A percentile compares a stretch with the other conserved stretches of the same genome.
phyloP scores from a whole-genome alignment of 108 stramenopile genomes.

The Cyclotella atomus region DNA sequence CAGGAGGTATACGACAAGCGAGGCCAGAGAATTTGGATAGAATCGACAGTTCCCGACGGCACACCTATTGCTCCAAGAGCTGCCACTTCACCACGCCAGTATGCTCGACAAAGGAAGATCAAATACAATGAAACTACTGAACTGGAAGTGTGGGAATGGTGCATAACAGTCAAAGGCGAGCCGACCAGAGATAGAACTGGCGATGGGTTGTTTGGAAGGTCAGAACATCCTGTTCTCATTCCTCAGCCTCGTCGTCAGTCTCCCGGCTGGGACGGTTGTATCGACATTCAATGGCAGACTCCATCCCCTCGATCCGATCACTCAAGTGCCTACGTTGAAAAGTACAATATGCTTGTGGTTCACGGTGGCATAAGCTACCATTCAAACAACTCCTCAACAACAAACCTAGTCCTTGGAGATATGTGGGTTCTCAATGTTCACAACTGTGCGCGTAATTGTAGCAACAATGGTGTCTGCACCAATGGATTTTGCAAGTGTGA shows the following conservation, averaged over 20 bases:
- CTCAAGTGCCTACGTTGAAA: constrained; percentile 47
- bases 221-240: constrained; percentile 57
- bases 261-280: constrained; percentile 90
- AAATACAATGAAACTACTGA: constrained; percentile 41
- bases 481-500: constrained; percentile 82
- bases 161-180: constrained; percentile 70
- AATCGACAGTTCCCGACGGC: constrained; percentile 56
- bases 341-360: constrained; percentile 58
- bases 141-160: constrained; percentile 64
- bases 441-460: constrained; percentile 78
- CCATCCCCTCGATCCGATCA: constrained; percentile 72
- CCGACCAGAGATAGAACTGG: constrained; percentile 52
- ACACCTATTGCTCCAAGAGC: constrained; percentile 69
- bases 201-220: constrained; percentile 51
- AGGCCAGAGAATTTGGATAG: constrained; percentile 33
- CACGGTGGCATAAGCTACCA: constrained; percentile 71
- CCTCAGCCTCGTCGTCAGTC: constrained; percentile 71
- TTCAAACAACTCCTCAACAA: constrained; percentile 33
- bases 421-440: constrained; percentile 71
- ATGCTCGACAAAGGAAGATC: constrained; percentile 34
- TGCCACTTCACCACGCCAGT: constrained; percentile 74
- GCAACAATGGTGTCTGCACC: constrained; percentile 70
- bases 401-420: constrained; percentile 54
- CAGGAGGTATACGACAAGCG: constrained; percentile 33
- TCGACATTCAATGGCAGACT: constrained; percentile 63